Evolutionary conservation across 2,329 filamentous ascomycete species (phyloP), one percentile per base, ranked within the genome.

Genomic region (Raffaelea arxii): DNA sequence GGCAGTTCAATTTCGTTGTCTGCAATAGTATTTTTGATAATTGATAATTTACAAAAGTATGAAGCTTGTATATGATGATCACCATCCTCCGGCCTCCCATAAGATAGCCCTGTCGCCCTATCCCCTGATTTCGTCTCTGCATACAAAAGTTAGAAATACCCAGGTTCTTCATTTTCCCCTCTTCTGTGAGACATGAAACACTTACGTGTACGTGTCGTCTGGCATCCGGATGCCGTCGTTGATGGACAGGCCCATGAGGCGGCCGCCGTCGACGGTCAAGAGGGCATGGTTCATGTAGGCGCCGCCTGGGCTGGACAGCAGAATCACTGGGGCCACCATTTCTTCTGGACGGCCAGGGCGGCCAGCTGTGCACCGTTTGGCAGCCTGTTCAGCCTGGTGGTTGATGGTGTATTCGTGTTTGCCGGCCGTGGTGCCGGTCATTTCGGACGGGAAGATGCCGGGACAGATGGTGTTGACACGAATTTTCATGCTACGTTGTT

Each of bases 221-320:
- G 50, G 47, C 48, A 52, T 45, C 32, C 41, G 45, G 32, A 52
- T 47, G n/a, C 48, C 45, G 19, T 50, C 50, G 38, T 52, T 47
- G 43, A 49, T 52, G 4, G 50, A 46, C 4, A 49, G 25, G 23
- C 45, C 36, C 50, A 49, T 49, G 36, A 53, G 27, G 19, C 49
- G 47, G 4, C 57, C 57, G 3, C 57, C 57, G 24, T 59, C 57
- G 10, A 59, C 52, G 3, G 54, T 56, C 32, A 59, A 46, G 12
- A 53, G 46, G 2, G 54, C 56, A 41, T 49, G 49, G 45, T 58
- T 59, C 53, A 58, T 59, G 44, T 58, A 58, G 4, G 48, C 56
- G 30, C 56, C 57, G 10, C 50, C 56, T 6, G 54, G 38, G 41
- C 54, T 56, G 3, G 54, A 53, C 38, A 59, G 49, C 47, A 58